Percentiles rank a stretch among this genome's conserved stretches.
These are phyloP conservation scores for Helotiales sp. DNA, from an alignment of 2,329 filamentous ascomycete species.

Conservation along the genomic window DNA sequence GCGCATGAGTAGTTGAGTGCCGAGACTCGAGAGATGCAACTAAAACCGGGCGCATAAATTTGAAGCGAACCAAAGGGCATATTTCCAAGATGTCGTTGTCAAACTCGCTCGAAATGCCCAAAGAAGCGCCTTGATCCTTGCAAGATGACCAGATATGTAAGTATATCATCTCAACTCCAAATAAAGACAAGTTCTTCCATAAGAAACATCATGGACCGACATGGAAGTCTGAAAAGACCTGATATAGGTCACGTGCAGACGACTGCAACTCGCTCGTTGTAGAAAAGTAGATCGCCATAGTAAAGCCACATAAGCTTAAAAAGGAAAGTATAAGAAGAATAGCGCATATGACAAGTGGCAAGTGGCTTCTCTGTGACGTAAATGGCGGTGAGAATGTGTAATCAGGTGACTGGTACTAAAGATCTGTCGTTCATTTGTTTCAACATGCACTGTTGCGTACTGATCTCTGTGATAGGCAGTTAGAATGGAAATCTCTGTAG, in stretches of 20 bases:
- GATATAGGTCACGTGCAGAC: not conserved
- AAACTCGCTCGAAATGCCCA: not conserved
- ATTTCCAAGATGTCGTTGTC: slow-evolving; percentile 3
- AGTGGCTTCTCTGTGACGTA: slow-evolving; percentile 3
- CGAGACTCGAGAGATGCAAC: not conserved
- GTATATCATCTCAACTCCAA: not conserved
- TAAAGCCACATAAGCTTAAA: not conserved
- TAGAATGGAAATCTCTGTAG: not conserved
- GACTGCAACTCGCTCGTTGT: not conserved
- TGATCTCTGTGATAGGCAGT: not conserved
- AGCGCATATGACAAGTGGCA: not conserved
- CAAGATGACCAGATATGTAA: not conserved
- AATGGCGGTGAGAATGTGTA: slow-evolving; percentile 5
- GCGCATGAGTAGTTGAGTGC: slow-evolving; percentile 2
- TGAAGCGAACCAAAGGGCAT: slow-evolving; percentile 14
- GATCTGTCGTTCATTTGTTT: not conserved
- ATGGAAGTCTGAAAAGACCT: not conserved
- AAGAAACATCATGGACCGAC: not conserved
- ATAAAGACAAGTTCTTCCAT: not conserved
- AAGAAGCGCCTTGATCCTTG: not conserved
- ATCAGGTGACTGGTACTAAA: slow-evolving; percentile 1
- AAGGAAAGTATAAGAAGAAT: not conserved
- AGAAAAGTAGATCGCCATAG: not conserved
- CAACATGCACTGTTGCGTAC: not conserved
- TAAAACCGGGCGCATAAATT: slow-evolving; percentile 4